Base-by-base conservation (phyloP, 2,329 filamentous ascomycete species). In the Colletotrichum trifolii region DNA sequence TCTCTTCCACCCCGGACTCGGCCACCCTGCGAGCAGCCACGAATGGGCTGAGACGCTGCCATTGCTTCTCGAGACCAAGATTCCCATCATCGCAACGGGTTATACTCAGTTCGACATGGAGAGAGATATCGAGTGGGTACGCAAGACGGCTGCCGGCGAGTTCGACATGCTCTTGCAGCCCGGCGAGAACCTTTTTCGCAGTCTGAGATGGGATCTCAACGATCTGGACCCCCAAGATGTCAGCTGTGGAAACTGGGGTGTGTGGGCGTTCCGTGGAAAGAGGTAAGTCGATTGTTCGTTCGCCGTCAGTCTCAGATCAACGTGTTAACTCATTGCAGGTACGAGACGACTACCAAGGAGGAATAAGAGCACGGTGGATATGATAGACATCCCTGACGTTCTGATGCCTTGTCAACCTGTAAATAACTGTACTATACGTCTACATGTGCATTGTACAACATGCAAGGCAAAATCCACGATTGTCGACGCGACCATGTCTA, bases 221-320 rank as follows among this genome's bases (percentile, higher is more conserved):
- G 96, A 99, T 74, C 81, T 96, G 69, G 96, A 97, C 76, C 94
- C 95, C 7, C 92, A 96, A 74, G 96, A 98, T 77, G 84, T 98
- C 68, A 97, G 91, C 71, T 96, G 93, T 73, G 95, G 96, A 60
- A 99, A 99, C 78, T 99, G 94, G 93, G 96, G 96, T 10, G 83
- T 97, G 2, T 99, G 96, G 93, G 94, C 91, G 12, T 99, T 99
- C 83, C 88, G 96, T 79, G 96, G 96, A 71, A 99, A 99, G 88
- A 91, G 95, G 88, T 97, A 87, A 71, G 87, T 78, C 54, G 40
- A 66, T 15, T 12, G 53, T 10, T 39, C 33, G 6, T n/a, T 1
- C 39, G 34, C 7, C 35, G 42, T 10, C 34, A 50, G 15, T 25
- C 25, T 5, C 25, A 25, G 25, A 25, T 25, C 25, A 35, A 46